Evolutionary conservation across 2,329 filamentous ascomycete genomes (phyloP).

Genomic region (Ceratocystis harringtonii): DNA sequence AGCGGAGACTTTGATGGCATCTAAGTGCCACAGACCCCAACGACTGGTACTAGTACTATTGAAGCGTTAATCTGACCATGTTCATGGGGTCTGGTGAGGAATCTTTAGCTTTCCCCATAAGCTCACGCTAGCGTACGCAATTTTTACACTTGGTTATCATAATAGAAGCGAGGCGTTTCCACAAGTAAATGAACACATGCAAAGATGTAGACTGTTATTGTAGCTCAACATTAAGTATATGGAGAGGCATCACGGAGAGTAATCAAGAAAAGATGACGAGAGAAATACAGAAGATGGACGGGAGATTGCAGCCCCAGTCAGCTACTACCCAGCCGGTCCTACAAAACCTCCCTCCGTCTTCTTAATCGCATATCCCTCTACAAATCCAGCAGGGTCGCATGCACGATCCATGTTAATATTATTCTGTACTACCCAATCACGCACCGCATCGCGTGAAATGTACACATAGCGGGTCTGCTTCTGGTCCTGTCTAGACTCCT

Average conservation of each 20-base stretch:
- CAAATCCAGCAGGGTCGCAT: conserved; percentile 62
- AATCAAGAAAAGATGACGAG: neutral
- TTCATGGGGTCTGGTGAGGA: neutral
- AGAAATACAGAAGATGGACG: neutral
- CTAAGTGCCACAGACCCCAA: conserved; percentile 34
- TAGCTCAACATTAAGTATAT: neutral
- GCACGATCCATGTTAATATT: conserved; percentile 47
- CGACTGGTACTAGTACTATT: neutral
- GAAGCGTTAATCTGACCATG: neutral
- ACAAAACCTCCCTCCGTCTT: neutral
- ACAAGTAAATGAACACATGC: neutral
- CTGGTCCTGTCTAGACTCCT: neutral
- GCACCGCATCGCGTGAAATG: conserved; percentile 41
- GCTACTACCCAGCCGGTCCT: neutral
- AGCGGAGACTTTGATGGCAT: conserved; percentile 93
- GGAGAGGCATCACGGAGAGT: neutral
- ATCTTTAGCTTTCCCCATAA: neutral
- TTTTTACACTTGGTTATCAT: conserved; percentile 9
- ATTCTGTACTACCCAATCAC: conserved; percentile 51
- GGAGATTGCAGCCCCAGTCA: too few relatives aligned
- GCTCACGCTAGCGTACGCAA: neutral
- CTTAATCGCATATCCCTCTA: conserved; percentile 48
- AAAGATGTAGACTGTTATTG: neutral
- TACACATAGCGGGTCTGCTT: conserved; percentile 28
- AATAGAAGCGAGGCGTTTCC: conserved; percentile 11